Evolutionary conservation across 2,329 filamentous ascomycete species (phyloP).

Genomic region (Incumbomyces delicatus): DNA sequence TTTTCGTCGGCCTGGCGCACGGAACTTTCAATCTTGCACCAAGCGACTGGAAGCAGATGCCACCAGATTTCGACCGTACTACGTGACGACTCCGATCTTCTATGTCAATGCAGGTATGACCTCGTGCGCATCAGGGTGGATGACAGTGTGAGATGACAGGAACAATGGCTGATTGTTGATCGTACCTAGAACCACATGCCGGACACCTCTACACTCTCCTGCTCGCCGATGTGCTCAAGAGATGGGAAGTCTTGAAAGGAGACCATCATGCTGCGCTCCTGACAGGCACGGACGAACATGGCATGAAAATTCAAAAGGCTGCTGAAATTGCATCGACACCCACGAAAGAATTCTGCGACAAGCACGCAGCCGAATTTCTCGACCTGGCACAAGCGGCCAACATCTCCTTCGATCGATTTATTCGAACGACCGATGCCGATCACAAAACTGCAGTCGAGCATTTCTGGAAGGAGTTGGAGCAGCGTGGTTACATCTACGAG

Average conservation of each 20-base stretch:
- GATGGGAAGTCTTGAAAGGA: slow-evolving; percentile 75
- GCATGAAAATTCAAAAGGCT: slow-evolving; percentile 91
- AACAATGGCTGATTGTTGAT: no score
- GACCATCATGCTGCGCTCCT: slow-evolving; percentile 57
- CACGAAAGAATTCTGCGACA: slow-evolving; percentile 80
- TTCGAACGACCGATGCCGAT: slow-evolving; percentile 76
- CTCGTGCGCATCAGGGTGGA: neutral
- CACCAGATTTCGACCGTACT: slow-evolving; percentile 54
- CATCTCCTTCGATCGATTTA: slow-evolving; percentile 74
- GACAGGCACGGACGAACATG: slow-evolving; percentile 95
- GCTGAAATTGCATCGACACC: slow-evolving; percentile 60
- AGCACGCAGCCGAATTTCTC: slow-evolving; percentile 54
- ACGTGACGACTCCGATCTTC: slow-evolving; percentile 94
- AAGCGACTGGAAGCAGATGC: neutral
- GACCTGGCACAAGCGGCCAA: slow-evolving; percentile 59
- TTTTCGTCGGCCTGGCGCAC: neutral
- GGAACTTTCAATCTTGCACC: neutral
- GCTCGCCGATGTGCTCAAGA: slow-evolving; percentile 79
- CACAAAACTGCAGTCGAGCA: slow-evolving; percentile 79
- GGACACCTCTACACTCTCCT: slow-evolving; percentile 93
- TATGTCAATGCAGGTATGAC: slow-evolving; percentile 85
- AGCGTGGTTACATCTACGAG: slow-evolving; percentile 70
- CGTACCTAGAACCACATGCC: slow-evolving; percentile 68
- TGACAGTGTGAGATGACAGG: no score
- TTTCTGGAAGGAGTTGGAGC: slow-evolving; percentile 74